Evolutionary conservation across 345 rosid genomes (phyloP).

Genomic region (Arabidopsis suecica): DNA sequence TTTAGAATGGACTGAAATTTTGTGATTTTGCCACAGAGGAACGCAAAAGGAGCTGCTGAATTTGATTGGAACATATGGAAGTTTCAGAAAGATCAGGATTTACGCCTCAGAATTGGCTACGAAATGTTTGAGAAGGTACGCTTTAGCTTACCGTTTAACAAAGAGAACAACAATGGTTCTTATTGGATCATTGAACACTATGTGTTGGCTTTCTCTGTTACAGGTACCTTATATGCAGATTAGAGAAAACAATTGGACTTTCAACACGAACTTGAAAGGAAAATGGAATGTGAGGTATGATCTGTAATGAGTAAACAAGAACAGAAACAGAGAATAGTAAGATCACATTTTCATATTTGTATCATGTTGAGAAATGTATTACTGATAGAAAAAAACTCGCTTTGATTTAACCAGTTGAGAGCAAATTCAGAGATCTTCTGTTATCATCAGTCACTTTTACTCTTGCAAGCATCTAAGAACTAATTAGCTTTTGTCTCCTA

Average conservation of each 20-base stretch:
- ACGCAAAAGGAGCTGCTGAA: slow-evolving; percentile 76
- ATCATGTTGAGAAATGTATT: slow-evolving; percentile 14
- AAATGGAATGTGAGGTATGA: slow-evolving; percentile 80
- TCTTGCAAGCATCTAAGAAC: slow-evolving; percentile 24
- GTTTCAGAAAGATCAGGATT: slow-evolving; percentile 82
- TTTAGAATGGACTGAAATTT: slow-evolving; percentile 9
- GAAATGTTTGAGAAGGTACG: slow-evolving; percentile 76
- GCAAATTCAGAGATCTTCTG: not conserved
- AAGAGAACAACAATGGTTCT: slow-evolving; percentile 4
- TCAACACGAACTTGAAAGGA: slow-evolving; percentile 75
- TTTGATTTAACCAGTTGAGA: not conserved
- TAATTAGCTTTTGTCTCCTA: not conserved
- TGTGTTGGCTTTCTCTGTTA: slow-evolving; percentile 3
- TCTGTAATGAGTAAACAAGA: slow-evolving; percentile 44
- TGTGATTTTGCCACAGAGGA: slow-evolving; percentile 58
- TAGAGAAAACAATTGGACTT: slow-evolving; percentile 87
- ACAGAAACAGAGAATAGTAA: not conserved
- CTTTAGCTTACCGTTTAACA: slow-evolving; percentile 20
- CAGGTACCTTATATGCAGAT: slow-evolving; percentile 89
- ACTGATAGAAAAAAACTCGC: slow-evolving; percentile 1
- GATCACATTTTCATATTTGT: slow-evolving; percentile 21
- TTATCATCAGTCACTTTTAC: slow-evolving; percentile 12
- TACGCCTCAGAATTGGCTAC: slow-evolving; percentile 79
- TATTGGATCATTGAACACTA: slow-evolving; percentile 15
- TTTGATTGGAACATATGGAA: slow-evolving; percentile 71